Conservation (phyloP, 2,329 filamentous ascomycete species). For the Plenodomus biglobosus region DNA sequence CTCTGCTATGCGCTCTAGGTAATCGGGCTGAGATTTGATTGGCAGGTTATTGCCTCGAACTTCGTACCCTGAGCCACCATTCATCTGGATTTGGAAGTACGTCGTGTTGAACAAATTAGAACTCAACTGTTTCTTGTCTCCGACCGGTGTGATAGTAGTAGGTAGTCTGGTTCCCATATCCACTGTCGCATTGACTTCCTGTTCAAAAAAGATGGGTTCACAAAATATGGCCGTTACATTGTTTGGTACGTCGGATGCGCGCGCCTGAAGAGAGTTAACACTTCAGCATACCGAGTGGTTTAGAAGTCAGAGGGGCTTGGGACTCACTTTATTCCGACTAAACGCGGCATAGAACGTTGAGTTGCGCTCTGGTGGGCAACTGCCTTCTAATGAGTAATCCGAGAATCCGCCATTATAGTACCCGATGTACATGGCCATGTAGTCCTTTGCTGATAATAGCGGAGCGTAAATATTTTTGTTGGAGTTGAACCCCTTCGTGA, state of each 20-base stretch:
- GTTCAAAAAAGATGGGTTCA: constrained; percentile 47
- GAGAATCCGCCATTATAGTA: constrained; percentile 42
- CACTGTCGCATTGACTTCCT: constrained; percentile 49
- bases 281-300: too few species aligned
- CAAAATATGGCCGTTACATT: constrained; percentile 29
- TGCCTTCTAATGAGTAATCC: constrained; percentile 31
- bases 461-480: not conserved
- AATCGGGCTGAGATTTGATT: constrained; percentile 4
- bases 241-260: constrained; percentile 10
- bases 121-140: constrained; percentile 26
- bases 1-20: constrained; percentile 8
- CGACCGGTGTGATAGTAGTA: constrained; percentile 13
- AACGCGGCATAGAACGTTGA: constrained; percentile 35
- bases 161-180: constrained; percentile 7
- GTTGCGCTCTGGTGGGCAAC: constrained; percentile 37
- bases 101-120: constrained; percentile 43
- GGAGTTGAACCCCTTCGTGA: too few species aligned
- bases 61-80: not conserved
- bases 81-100: constrained; percentile 40
- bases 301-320: too few species aligned
- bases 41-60: constrained; percentile 15
- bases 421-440: constrained; percentile 48
- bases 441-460: constrained; percentile 16
- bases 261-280: too few species aligned
- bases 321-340: too few species aligned